Evolutionary conservation across 495 filamentous ascomycete species (phyloP), one percentile per base, ranked within the genome.

Genomic region (Neurospora cerealis): DNA sequence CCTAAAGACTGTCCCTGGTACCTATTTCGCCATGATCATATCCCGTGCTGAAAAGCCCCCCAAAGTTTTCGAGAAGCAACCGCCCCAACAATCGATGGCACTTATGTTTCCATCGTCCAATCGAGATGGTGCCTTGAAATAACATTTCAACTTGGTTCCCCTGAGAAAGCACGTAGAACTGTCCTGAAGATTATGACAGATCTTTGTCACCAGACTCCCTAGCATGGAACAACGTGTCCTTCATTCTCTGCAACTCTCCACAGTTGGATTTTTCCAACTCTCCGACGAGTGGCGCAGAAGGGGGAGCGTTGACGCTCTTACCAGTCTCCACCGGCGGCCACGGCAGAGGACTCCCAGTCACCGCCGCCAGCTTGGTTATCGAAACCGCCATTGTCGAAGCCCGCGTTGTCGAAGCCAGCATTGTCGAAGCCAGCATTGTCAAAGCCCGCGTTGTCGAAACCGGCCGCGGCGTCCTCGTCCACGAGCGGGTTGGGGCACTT

Each of bases 401-500:
- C 74, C 24, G 38, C n/a, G 32, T 70, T 71, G 8, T 40, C 74
- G 21, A 71, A 73, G 60, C 36, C 72, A 28, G 21, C 71, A 46
- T 60, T 54, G 41, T 69, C 70, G 42, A 5, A 36, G 24, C 71
- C 72, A 8, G 5, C 71, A 36, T 36, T 70, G 11, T 74, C 73
- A 28, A 71, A 75, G 24, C 71, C 72, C 11, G 5, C 71, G 38
- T 36, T 70, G 11, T 74, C 73, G 34, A 71, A 75, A 28, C 62
- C 74, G 54, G 69, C 48, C 73, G 71, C 75, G 10, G 72, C 79
- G 19, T 81, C 83, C 32, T 83, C 82, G 9, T 74, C 79, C 7
- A 78, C 78, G 1, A 82, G 77, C 37, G 87, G 79, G 70, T 88
- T 85, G 78, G 83, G 81, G 82, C 93, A 95, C 70, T 87, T 86